Conservation (phyloP, 2,329 filamentous ascomycete species). For the Cercospora sp. region DNA sequence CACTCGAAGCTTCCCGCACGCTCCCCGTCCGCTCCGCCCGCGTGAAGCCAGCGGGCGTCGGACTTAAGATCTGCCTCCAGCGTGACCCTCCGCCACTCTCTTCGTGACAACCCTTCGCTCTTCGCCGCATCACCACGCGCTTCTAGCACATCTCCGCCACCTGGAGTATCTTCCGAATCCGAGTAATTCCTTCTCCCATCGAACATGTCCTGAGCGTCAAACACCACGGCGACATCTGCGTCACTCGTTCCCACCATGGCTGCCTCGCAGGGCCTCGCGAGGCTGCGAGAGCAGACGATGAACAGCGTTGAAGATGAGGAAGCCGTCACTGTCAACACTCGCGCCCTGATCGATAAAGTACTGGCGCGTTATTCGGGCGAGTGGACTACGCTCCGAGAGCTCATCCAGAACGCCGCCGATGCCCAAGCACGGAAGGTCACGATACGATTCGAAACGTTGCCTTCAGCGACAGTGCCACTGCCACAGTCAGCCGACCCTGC, state of each 20-base stretch:
- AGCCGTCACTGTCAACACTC: slow-evolving; percentile 95
- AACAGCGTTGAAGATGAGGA: slow-evolving; percentile 86
- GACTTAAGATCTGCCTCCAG: background rate
- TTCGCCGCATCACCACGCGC: background rate
- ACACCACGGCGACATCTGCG: slow-evolving; percentile 1
- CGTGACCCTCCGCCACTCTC: slow-evolving; percentile 2
- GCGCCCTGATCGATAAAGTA: slow-evolving; percentile 96
- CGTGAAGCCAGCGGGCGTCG: background rate
- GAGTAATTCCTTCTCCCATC: background rate
- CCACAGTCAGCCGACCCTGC: slow-evolving; percentile 66
- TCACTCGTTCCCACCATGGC: slow-evolving; percentile 21
- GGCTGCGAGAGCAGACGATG: slow-evolving; percentile 81
- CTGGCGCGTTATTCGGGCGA: slow-evolving; percentile 94
- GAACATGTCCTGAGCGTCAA: slow-evolving; percentile 7
- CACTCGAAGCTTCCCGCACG: background rate
- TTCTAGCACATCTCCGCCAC: slow-evolving; percentile 7
- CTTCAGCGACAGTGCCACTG: slow-evolving; percentile 73
- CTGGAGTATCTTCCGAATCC: background rate
- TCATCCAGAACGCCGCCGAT: slow-evolving; percentile 98
- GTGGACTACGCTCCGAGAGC: slow-evolving; percentile 82
- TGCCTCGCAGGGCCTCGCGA: slow-evolving; percentile 33
- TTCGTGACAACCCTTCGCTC: background rate
- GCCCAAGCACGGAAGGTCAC: slow-evolving; percentile 86
- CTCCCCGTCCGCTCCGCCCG: background rate
- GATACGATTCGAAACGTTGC: slow-evolving; percentile 88